Evolutionary conservation across 106 monocot species (phyloP), one percentile per base, ranked within the genome.

Genomic region (Ottelia alismoides): DNA sequence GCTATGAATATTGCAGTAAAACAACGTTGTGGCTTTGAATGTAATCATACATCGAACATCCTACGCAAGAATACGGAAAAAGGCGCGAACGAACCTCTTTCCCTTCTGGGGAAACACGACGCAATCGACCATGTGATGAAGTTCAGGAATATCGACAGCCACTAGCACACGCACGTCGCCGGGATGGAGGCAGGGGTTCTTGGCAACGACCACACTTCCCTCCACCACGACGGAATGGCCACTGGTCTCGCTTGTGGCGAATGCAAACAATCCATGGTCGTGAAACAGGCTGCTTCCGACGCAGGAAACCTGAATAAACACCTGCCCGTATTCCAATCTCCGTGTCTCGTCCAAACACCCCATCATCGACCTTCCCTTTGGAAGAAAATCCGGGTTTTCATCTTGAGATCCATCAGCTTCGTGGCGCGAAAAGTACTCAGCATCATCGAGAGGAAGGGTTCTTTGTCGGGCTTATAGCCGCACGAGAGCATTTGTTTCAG

Each of bases 21-120:
- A n/a, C n/a, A n/a, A n/a, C n/a, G n/a, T n/a, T n/a, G n/a, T n/a
- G n/a, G n/a, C n/a, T n/a, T n/a, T n/a, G n/a, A n/a, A n/a, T n/a
- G n/a, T n/a, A n/a, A n/a, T n/a, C n/a, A 55, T 28, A 27, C 25
- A 4, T 0, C 20, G 20, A 55, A 55, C 7, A 19, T 19, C 4
- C 20, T 20, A 18, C 17, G 43, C 52, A 64, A 29, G 29, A 52
- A 43, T 20, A 16, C n/a, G n/a, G n/a, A n/a, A n/a, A n/a, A n/a
- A n/a, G n/a, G n/a, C 45, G 14, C 11, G 3, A 19, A 45, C n/a
- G 46, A 30, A 84, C 93, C 88, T 83, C 52, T 59, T 48, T 16
- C 94, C 88, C 53, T 74, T 78, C 57, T 94, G 88, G 23, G 94
- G 94, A 70, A 94, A 94, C 25, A 94, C 94, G 27, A 94, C 75